Evolutionary conservation across 352 stramenopile genomes (phyloP).

Genomic region (Globisporangium alternatum): DNA sequence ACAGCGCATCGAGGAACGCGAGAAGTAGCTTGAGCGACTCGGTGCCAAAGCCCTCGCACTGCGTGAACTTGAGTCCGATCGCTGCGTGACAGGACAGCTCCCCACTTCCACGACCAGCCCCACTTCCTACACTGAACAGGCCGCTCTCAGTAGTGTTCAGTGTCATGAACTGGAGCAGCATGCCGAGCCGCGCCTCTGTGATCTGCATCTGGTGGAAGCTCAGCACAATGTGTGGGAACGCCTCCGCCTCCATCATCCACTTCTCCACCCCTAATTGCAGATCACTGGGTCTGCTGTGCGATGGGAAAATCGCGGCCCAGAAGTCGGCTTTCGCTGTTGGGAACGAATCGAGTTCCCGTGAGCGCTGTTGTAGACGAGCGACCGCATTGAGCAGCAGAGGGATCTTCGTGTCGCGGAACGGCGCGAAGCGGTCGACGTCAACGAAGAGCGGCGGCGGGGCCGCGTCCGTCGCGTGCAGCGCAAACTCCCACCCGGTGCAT

Average conservation of each 20-base stretch:
- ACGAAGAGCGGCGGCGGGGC: slow-evolving; percentile 4
- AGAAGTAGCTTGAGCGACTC: neutral
- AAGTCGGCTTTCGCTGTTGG: slow-evolving; percentile 1
- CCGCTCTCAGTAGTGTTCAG: neutral
- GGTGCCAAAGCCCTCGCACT: neutral
- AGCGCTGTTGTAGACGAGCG: neutral
- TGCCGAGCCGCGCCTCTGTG: neutral
- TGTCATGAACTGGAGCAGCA: slow-evolving; percentile 4
- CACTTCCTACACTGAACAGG: neutral
- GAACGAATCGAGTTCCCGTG: neutral
- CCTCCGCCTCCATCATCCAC: slow-evolving; percentile 6
- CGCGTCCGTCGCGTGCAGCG: neutral
- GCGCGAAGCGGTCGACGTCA: slow-evolving; percentile 8
- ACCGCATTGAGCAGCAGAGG: slow-evolving; percentile 6
- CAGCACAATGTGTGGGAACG: slow-evolving; percentile 8
- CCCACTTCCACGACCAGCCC: neutral
- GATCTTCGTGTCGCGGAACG: slow-evolving; percentile 3
- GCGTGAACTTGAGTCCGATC: slow-evolving; percentile 12
- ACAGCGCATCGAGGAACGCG: slow-evolving; percentile 7
- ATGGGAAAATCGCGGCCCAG: slow-evolving; percentile 7
- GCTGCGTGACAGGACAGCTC: neutral
- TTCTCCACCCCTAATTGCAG: slow-evolving; percentile 6
- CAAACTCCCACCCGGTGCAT: slow-evolving; percentile 10
- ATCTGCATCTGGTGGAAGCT: slow-evolving; percentile 11
- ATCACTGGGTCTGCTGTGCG: neutral